Evolutionary conservation across 169 alveolate genomes (phyloP).

Genomic region (Plasmodium chabaudi): DNA sequence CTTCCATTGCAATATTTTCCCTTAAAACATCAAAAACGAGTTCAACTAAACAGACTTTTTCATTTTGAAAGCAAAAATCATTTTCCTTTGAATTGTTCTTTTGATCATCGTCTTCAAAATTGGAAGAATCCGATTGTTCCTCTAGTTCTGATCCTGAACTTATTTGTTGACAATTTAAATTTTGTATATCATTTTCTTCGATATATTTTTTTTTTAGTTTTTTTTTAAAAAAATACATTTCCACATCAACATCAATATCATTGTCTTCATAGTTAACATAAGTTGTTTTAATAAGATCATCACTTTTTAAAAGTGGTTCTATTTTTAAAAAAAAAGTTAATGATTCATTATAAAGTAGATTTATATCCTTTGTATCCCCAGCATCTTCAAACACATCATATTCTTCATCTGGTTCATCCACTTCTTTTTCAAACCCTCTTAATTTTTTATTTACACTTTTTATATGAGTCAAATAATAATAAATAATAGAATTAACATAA

Average conservation of each 20-base stretch:
- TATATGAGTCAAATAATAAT: conserved; percentile 17
- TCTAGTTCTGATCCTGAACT: not conserved
- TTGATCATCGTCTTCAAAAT: not conserved
- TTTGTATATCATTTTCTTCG: not conserved
- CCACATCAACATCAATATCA: conserved; percentile 64
- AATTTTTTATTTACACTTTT: conserved; percentile 11
- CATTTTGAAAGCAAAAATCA: not conserved
- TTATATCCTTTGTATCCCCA: conserved; percentile 5
- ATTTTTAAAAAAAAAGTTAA: conserved; percentile 33
- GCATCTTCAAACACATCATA: not conserved
- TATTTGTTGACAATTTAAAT: not conserved
- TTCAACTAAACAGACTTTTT: conserved; percentile 27
- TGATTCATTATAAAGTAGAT: conserved; percentile 36
- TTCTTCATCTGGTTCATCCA: not conserved
- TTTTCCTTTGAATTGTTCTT: conserved; percentile 6
- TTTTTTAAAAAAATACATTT: conserved; percentile 69
- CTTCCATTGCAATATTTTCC: conserved; percentile 18
- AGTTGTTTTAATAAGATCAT: conserved; percentile 13
- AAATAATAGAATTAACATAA: conserved; percentile 45
- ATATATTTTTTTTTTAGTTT: conserved; percentile 38
- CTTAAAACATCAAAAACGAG: conserved; percentile 8
- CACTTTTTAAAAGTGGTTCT: conserved; percentile 28
- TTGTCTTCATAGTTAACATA: conserved; percentile 17
- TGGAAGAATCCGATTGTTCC: not conserved
- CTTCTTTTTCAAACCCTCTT: not conserved